Evolutionary conservation across 148 eudicot species (phyloP).

Genomic region (Diospyros lotus): DNA sequence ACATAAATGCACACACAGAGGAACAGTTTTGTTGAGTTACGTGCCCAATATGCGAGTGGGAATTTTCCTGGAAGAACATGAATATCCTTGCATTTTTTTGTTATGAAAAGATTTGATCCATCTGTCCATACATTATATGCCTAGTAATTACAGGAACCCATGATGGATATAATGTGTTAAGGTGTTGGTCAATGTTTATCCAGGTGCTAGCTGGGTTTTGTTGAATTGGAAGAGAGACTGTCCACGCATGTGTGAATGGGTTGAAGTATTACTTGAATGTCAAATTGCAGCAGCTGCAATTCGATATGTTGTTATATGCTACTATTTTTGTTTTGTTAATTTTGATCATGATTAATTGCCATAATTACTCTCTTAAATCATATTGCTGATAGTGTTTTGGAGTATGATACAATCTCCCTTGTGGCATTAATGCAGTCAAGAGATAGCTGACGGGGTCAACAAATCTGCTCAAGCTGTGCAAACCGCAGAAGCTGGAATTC

Average conservation of each 20-base stretch:
- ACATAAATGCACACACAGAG: too few species aligned
- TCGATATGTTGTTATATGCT: neutral
- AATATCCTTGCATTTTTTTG: too few species aligned
- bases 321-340: neutral
- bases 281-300: neutral
- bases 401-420: neutral
- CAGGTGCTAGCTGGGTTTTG: neutral
- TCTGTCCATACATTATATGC: too few species aligned
- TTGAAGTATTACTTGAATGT: neutral
- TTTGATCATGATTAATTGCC: neutral
- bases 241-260: neutral
- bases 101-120: too few species aligned
- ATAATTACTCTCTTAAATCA: neutral
- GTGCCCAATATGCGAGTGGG: too few species aligned
- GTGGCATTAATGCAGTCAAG: constrained; percentile 52
- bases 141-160: too few species aligned
- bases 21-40: too few species aligned
- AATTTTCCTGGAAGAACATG: too few species aligned
- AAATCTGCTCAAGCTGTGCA: constrained; percentile 89
- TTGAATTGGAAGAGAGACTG: neutral
- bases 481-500: constrained; percentile 87
- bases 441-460: constrained; percentile 77
- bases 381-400: neutral
- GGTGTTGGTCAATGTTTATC: too few species aligned
- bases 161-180: too few species aligned